Evolutionary conservation across 2,329 filamentous ascomycete species (phyloP).

Genomic region (Aspergillus fischeri): DNA sequence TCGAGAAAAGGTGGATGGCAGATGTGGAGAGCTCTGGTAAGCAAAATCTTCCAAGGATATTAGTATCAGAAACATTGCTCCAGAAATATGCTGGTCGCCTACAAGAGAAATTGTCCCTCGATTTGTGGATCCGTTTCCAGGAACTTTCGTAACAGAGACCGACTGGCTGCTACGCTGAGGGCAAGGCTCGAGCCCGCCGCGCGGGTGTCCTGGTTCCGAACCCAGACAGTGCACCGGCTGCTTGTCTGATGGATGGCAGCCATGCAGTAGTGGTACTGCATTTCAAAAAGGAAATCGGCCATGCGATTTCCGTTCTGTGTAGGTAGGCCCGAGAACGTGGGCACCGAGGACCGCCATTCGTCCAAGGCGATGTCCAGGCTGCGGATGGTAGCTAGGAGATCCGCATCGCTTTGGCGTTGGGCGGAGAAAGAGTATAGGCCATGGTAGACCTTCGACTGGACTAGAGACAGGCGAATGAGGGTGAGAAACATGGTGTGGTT

Average conservation of each 20-base stretch:
- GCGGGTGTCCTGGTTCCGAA: conserved; percentile 2
- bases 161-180: conserved; percentile 7
- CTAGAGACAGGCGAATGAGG: background rate
- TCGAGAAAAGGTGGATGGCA: conserved; percentile 8
- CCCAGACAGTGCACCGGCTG: conserved; percentile 8
- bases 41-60: conserved; percentile 1
- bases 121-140: background rate
- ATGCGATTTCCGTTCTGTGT: background rate
- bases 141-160: conserved; percentile 6
- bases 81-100: background rate
- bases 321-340: background rate
- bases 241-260: conserved; percentile 12
- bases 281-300: conserved; percentile 1
- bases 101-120: background rate
- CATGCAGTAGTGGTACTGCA: conserved; percentile 13
- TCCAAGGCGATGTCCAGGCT: conserved; percentile 5
- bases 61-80: background rate
- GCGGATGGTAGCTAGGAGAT: conserved; percentile 7
- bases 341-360: conserved; percentile 7
- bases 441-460: conserved; percentile 8
- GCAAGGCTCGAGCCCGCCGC: conserved; percentile 6
- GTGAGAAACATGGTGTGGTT: conserved; percentile 1
- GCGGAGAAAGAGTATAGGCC: conserved; percentile 5
- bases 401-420: conserved; percentile 1
- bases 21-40: conserved; percentile 5